A percentile compares a stretch with the other conserved stretches of the same genome.
These are phyloP conservation scores for Elsinoe fawcettii DNA, from an alignment of 2,329 filamentous ascomycete species.

Conservation along the genomic window DNA sequence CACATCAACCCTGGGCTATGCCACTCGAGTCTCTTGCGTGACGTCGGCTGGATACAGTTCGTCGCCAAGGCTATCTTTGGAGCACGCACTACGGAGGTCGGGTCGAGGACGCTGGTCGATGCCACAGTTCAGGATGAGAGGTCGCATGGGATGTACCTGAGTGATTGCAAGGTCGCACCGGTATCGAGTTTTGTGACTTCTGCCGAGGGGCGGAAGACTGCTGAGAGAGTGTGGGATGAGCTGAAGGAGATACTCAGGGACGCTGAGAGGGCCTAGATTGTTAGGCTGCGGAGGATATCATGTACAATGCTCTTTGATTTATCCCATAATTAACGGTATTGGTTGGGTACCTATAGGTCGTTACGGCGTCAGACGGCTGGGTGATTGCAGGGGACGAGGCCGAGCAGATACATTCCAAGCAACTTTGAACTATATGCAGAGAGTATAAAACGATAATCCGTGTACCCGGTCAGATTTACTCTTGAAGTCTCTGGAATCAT, in stretches of 20 bases:
- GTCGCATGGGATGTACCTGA: conserved; percentile 36
- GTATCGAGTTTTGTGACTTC: conserved; percentile 31
- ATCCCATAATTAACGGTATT: too few species aligned
- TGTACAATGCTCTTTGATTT: too few species aligned
- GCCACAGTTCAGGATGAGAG: conserved; percentile 31
- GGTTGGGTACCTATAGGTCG: too few species aligned
- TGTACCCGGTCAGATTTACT: too few species aligned
- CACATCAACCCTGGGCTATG: conserved; percentile 48
- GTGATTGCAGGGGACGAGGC: too few species aligned
- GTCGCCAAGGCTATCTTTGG: conserved; percentile 22
- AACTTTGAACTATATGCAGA: too few species aligned
- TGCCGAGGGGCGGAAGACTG: conserved; percentile 30
- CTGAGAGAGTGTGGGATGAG: conserved; percentile 35
- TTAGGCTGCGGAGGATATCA: too few species aligned
- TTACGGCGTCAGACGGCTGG: too few species aligned
- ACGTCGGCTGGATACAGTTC: conserved; percentile 22
- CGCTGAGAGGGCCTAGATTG: conserved; percentile 22
- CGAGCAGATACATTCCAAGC: too few species aligned
- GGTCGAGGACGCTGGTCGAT: conserved; percentile 35
- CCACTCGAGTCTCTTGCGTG: conserved; percentile 34
- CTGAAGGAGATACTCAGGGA: conserved; percentile 33
- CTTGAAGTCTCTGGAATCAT: too few species aligned
- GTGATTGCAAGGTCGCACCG: conserved; percentile 26
- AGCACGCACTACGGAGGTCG: conserved; percentile 35
- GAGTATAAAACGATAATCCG: too few species aligned